Evolutionary conservation across 495 filamentous ascomycete species (phyloP), one percentile per base, ranked within the genome.

Genomic region (Penicillium subrubescens): DNA sequence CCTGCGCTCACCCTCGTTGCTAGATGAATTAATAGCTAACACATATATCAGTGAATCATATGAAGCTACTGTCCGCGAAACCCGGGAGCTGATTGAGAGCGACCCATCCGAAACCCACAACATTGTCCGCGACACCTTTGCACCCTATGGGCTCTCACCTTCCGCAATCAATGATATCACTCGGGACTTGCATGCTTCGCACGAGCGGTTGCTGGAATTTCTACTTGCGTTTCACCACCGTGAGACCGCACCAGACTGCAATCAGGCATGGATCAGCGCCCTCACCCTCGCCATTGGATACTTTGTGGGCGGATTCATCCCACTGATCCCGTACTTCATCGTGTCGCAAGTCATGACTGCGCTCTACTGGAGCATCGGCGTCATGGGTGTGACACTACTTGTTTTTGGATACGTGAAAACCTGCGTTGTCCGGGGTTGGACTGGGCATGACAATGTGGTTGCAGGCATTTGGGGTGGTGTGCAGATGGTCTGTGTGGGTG

Each of bases 311-410:
- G 91, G 91, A 1, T 82, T 90, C 51, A 80, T 92, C 5, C 90
- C 90, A 5, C 77, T 93, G 11, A 78, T 91, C 54, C 91, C 90
- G 6, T 93, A 93, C 71, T 88, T 93, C 68, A 86, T 89, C 65
- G 84, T 87, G 19, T 62, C 73, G 2, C 68, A 81, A 35, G 85
- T 92, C 5, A 72, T 80, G 25, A 64, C 75, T 7, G 91, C 88
- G n/a, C 73, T 94, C 64, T 82, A 82, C 52, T 87, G 84, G 79
- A 92, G 89, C 63, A 88, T 92, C 56, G 81, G 74, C 0, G 82
- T 92, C 11, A 92, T 91, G 83, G 83, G 83, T 5, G 65, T 90
- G 21, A 87, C 89, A 2, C 71, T 94, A 59, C 87, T 91, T 66
- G 76, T 77, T 0, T 94, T 94, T 73, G 90, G 91, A 2, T 90